A percentile compares a stretch with the other conserved stretches of the same genome.
phyloP scores from a whole-genome alignment of 225 moss, liverwort and hornwort genomes.

The Pseudisothecium myosuroides region DNA sequence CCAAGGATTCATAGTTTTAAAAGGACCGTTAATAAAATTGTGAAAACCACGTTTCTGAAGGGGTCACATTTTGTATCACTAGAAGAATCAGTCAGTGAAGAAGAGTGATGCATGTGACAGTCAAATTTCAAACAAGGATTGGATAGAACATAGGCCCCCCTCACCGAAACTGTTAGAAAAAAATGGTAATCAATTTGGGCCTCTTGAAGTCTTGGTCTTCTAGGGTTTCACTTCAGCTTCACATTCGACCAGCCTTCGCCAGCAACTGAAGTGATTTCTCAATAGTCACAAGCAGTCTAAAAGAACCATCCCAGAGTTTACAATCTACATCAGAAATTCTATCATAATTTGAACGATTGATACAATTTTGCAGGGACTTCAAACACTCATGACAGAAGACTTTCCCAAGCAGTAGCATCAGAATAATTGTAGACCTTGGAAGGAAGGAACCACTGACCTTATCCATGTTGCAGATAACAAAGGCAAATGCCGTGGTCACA shows the following conservation, averaged over 20 bases:
- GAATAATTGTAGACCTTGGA: not conserved
- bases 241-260: not conserved
- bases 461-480: conserved; percentile 99
- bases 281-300: not conserved
- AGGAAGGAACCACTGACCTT: conserved; percentile 43
- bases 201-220: not conserved
- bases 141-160: not conserved
- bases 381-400: not conserved
- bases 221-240: not conserved
- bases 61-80: not conserved
- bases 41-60: not conserved
- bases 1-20: not conserved
- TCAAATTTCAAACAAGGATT: too few species aligned
- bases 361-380: not conserved
- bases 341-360: not conserved
- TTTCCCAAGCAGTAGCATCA: not conserved
- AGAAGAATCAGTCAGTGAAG: not conserved
- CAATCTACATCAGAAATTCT: not conserved
- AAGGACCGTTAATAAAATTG: not conserved
- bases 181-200: not conserved
- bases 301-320: not conserved
- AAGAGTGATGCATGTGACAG: not conserved
- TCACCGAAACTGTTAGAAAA: not conserved
- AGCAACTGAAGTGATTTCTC: not conserved
- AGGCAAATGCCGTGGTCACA: conserved; percentile 73